phyloP scores from a whole-genome alignment of 192 early-diverging fungal species.

The Phycomyces nitens region DNA sequence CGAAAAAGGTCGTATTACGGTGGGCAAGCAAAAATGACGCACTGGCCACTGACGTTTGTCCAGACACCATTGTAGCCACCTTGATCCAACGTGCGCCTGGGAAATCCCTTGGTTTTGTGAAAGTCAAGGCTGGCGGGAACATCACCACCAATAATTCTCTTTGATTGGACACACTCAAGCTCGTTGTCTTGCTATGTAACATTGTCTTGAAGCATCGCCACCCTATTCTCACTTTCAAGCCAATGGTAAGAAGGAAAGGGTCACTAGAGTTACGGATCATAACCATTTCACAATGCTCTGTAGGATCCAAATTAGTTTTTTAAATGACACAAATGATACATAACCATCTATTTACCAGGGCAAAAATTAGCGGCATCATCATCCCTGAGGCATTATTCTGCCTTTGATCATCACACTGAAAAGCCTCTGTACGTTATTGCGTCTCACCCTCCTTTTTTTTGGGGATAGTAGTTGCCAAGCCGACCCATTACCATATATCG shows the following conservation, averaged over 20 bases:
- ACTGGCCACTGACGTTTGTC: slow-evolving; percentile 12
- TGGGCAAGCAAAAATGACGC: slow-evolving; percentile 19
- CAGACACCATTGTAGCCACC: slow-evolving; percentile 24
- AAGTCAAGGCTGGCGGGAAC: slow-evolving; percentile 21
- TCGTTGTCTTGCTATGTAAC: slow-evolving; percentile 13
- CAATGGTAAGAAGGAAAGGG: slow-evolving; percentile 22
- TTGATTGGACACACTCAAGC: slow-evolving; percentile 22
- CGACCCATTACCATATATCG: neutral
- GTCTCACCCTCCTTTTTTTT: slow-evolving; percentile 15
- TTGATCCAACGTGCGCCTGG: slow-evolving; percentile 18
- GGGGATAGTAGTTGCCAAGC: slow-evolving; percentile 3
- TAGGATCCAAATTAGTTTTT: slow-evolving; percentile 16
- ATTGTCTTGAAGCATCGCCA: slow-evolving; percentile 12
- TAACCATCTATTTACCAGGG: slow-evolving; percentile 18
- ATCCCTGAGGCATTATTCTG: slow-evolving; percentile 19
- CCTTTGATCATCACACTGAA: slow-evolving; percentile 24
- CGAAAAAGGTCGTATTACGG: slow-evolving; percentile 12
- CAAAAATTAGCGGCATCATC: slow-evolving; percentile 24
- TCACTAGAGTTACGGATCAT: slow-evolving; percentile 16
- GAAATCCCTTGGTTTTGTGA: slow-evolving; percentile 15
- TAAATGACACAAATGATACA: slow-evolving; percentile 32
- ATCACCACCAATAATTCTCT: slow-evolving; percentile 17
- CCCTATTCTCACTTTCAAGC: slow-evolving; percentile 25
- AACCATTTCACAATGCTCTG: slow-evolving; percentile 20
- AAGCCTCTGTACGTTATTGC: slow-evolving; percentile 17